phyloP scores from a whole-genome alignment of 139 green algal species.

The Coelastrella sp. region DNA sequence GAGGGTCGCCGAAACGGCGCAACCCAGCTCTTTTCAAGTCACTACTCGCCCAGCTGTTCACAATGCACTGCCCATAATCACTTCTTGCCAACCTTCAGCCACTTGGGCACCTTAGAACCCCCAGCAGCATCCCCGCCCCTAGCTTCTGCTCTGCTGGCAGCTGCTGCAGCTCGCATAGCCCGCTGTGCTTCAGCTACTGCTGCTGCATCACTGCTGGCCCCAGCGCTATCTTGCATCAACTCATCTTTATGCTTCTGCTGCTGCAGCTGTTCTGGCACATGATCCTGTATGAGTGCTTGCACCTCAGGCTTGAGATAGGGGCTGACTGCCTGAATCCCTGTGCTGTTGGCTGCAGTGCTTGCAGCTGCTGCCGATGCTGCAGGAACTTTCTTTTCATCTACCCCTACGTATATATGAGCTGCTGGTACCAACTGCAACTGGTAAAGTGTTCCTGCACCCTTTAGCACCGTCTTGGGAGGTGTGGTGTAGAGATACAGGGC shows the following conservation, averaged over 20 bases:
- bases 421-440: slow-evolving; percentile 37
- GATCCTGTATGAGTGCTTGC: slow-evolving; percentile 40
- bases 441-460: slow-evolving; percentile 39
- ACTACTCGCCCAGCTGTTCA: too few relatives aligned
- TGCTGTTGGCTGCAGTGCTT: neutral
- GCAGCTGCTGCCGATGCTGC: neutral
- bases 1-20: too few relatives aligned
- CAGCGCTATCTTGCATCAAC: neutral
- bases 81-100: slow-evolving; percentile 40
- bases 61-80: neutral
- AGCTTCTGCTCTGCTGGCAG: slow-evolving; percentile 6
- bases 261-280: slow-evolving; percentile 30
- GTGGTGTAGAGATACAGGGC: slow-evolving; percentile 53
- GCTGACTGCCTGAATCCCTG: neutral
- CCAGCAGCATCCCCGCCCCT: neutral
- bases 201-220: neutral
- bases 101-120: slow-evolving; percentile 45
- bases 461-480: slow-evolving; percentile 40
- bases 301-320: slow-evolving; percentile 30
- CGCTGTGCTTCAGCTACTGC: slow-evolving; percentile 29
- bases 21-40: too few relatives aligned
- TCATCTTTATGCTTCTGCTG: neutral
- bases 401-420: slow-evolving; percentile 48
- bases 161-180: neutral
- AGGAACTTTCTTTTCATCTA: slow-evolving; percentile 1